Percentiles rank a stretch among this genome's conserved stretches.
Evolutionary conservation across 1,139 yeast genomes (phyloP).

Genomic region (Zygoascus meyerae): DNA sequence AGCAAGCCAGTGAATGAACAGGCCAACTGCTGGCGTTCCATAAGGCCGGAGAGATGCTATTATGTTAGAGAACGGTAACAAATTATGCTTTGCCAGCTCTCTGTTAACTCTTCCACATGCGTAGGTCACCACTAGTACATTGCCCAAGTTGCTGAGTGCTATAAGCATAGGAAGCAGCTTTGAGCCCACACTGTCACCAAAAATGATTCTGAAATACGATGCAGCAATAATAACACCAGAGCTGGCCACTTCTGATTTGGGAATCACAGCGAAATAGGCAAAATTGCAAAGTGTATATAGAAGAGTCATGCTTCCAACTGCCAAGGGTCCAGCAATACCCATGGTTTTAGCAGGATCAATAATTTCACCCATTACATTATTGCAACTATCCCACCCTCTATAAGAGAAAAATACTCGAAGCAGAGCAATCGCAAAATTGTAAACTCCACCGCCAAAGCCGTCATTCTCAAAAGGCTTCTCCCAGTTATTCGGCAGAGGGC

Average conservation of each 20-base stretch:
- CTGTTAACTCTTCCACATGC: constrained; percentile 71
- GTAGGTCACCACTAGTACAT: constrained; percentile 68
- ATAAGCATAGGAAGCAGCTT: constrained; percentile 60
- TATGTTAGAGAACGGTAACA: constrained; percentile 59
- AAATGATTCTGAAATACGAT: constrained; percentile 60
- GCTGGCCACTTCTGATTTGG: constrained; percentile 52
- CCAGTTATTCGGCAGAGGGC: constrained; percentile 28
- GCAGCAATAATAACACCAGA: constrained; percentile 76
- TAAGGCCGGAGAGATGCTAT: constrained; percentile 48
- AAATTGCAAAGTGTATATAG: constrained; percentile 64
- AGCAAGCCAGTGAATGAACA: constrained; percentile 46
- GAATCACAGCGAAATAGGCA: constrained; percentile 74
- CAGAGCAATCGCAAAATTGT: constrained; percentile 44
- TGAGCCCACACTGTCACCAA: constrained; percentile 56
- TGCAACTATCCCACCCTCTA: constrained; percentile 69
- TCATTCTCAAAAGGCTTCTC: constrained; percentile 26
- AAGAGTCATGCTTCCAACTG: constrained; percentile 53
- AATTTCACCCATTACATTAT: constrained; percentile 75
- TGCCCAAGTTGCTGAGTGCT: constrained; percentile 68
- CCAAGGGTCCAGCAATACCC: constrained; percentile 64
- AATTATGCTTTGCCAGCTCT: constrained; percentile 67
- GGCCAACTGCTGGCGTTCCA: constrained; percentile 49
- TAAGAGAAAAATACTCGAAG: constrained; percentile 54
- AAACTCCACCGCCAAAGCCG: constrained; percentile 32
- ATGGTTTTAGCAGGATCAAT: constrained; percentile 63